A percentile compares a stretch with the other conserved stretches of the same genome.
Evolutionary conservation across 352 stramenopile genomes (phyloP).

Genomic region (Phytophthora boehmeriae): DNA sequence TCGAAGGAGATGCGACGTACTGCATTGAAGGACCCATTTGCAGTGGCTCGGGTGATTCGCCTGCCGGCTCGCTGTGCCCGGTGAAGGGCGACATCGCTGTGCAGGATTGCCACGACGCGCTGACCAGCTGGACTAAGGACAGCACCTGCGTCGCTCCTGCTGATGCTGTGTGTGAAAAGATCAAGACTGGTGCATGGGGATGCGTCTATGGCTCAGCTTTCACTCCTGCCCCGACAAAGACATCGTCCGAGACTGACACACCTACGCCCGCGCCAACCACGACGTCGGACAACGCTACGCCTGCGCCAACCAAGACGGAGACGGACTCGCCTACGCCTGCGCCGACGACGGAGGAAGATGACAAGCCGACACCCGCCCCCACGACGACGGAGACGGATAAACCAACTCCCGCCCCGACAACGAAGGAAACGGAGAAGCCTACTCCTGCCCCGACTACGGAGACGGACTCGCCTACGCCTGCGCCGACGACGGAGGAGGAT

Average conservation of each 20-base stretch:
- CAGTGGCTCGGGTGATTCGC: constrained; percentile 47
- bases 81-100: constrained; percentile 62
- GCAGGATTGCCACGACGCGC: constrained; percentile 56
- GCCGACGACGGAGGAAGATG: constrained; percentile 11
- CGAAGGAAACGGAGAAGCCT: constrained; percentile 33
- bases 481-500: constrained; percentile 2
- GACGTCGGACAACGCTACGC: constrained; percentile 6
- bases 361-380: constrained; percentile 10
- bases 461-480: constrained; percentile 13
- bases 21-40: constrained; percentile 72
- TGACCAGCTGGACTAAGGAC: constrained; percentile 58
- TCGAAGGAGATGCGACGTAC: constrained; percentile 77
- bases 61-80: constrained; percentile 54
- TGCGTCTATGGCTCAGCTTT: constrained; percentile 46
- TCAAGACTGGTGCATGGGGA: constrained; percentile 75
- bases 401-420: constrained; percentile 25
- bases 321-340: constrained; percentile 19
- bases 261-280: constrained; percentile 13
- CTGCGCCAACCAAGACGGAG: constrained; percentile 19
- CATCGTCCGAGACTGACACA: neutral
- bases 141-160: constrained; percentile 56
- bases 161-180: constrained; percentile 62
- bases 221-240: constrained; percentile 39
- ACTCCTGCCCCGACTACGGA: constrained; percentile 31
- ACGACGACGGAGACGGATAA: constrained; percentile 14